These are phyloP conservation scores for Gossypium aridum DNA, from an alignment of 441 rosid species.

Conservation along the genomic window DNA sequence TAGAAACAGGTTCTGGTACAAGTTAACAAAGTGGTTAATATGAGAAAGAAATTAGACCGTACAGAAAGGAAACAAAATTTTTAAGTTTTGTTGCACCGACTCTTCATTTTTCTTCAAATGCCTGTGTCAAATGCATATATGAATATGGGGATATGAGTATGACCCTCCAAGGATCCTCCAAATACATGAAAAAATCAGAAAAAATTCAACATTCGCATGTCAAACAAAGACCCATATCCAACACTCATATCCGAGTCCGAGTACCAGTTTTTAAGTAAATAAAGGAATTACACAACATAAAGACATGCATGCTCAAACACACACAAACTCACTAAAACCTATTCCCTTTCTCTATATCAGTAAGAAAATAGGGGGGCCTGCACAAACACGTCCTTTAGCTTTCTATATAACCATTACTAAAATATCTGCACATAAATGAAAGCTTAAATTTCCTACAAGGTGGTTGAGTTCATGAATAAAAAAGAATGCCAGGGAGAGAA, in stretches of 20 bases:
- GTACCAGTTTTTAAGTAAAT: neutral
- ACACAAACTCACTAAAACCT: neutral
- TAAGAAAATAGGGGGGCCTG: neutral
- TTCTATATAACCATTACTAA: neutral
- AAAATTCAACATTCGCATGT: neutral
- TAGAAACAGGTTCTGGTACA: slow-evolving; percentile 83
- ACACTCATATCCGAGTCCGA: neutral
- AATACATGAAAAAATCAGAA: neutral
- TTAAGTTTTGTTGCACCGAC: neutral
- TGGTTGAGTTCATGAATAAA: slow-evolving; percentile 1
- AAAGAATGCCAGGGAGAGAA: slow-evolving; percentile 3
- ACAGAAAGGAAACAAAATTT: neutral
- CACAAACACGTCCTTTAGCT: neutral
- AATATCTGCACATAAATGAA: neutral
- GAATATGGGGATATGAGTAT: neutral
- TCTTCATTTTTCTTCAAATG: neutral
- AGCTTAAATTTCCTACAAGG: neutral
- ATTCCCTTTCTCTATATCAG: neutral
- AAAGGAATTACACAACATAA: neutral
- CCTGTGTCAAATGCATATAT: neutral
- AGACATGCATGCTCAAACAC: neutral
- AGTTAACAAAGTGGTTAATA: slow-evolving; percentile 13
- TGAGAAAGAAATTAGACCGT: neutral
- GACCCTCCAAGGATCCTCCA: neutral
- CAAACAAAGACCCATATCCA: neutral